Base-by-base conservation (phyloP, 176 grass and related monocot genomes). In the Tillandsia fasciculata region DNA sequence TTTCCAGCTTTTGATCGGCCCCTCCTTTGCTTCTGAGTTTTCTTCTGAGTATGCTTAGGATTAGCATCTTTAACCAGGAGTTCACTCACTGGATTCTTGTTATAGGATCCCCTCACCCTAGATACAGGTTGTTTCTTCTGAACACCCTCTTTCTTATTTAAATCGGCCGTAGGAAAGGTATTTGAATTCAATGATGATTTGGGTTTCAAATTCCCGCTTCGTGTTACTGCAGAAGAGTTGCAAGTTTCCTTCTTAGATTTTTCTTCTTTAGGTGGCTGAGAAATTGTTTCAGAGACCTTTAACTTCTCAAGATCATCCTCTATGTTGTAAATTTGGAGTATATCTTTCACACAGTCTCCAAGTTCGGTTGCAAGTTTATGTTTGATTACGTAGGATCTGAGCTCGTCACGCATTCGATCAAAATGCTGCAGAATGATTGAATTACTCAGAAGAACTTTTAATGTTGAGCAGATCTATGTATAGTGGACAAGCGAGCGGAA, bases 321-420 rank as follows among this genome's bases (percentile, higher is more conserved):
- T 14, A 99, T 90, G 68, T 90, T 79, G 78, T 90, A 99, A 64
- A 81, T 56, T 64, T 82, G 72, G 47, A 99, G 82, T 81, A 88
- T 57, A 50, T 88, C 87, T 65, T 93, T 94, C 1, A 90, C 78
- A 2, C 74, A 63, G 1, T 82, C 78, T 74, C 79, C 80, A 48
- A 90, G 13, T 66, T 88, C 90, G 42, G 33, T 67, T 11, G 78
- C 58, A 28, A 99, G 82, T 12, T 80, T 82, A 83, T 99, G 82
- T 0, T 76, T 68, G 9, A 68, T 63, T 49, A 94, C 74, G 22
- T 99, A 99, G 51, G 82, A 47, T 72, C 90, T 94, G n/a, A 99
- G 87, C 69, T 99, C 90, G 68, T 99, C 90, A 49, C 84, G 86
- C 80, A 99, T 82, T 29, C 95, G 75, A 74, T 94, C 90, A 54